A percentile compares a stretch with the other conserved stretches of the same genome.
These are phyloP conservation scores for Arabidopsis suecica DNA, from an alignment of 345 rosid species.

Conservation along the genomic window DNA sequence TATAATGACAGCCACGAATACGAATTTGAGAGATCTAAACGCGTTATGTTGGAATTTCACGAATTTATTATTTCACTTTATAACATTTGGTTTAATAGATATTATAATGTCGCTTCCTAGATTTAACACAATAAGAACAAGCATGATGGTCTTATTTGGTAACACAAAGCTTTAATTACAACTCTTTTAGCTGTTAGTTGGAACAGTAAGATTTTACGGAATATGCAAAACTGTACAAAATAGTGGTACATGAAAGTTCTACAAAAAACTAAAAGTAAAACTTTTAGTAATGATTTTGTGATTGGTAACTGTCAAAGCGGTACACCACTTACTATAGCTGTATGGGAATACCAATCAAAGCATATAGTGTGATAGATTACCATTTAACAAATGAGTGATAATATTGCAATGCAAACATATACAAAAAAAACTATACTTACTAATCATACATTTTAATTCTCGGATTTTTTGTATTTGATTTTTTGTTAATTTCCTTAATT, in stretches of 20 bases:
- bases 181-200: too few species aligned
- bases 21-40: slow-evolving; percentile 20
- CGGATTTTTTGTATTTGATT: neutral
- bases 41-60: slow-evolving; percentile 35
- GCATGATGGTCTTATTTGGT: too few species aligned
- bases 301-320: too few species aligned
- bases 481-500: neutral
- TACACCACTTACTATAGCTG: too few species aligned
- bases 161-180: too few species aligned
- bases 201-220: too few species aligned
- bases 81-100: neutral
- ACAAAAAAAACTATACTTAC: too few species aligned
- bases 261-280: too few species aligned
- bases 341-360: too few species aligned
- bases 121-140: neutral
- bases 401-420: neutral
- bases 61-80: neutral
- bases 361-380: neutral
- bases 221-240: too few species aligned
- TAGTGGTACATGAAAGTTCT: too few species aligned
- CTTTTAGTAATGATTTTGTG: too few species aligned
- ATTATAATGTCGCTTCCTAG: neutral
- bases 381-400: neutral
- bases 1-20: slow-evolving; percentile 24
- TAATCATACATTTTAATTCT: neutral